Conservation (phyloP, 768 basidiomycete species). For the Mycena metata region DNA sequence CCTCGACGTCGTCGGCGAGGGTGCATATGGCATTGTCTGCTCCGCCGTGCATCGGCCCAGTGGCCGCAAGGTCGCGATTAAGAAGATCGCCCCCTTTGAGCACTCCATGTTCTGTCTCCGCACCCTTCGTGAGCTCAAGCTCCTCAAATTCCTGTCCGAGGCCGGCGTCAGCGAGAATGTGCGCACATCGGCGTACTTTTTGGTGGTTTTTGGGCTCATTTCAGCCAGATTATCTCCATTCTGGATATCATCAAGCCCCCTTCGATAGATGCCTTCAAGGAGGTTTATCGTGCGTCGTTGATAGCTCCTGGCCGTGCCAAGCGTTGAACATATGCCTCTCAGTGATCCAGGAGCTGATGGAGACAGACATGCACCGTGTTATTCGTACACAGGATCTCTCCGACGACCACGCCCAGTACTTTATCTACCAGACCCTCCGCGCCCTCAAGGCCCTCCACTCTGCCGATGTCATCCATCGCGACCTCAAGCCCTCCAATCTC, state of each 20-base stretch:
- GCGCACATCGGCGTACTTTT: not conserved
- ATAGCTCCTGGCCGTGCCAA: not conserved
- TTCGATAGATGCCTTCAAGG: constrained; percentile 86
- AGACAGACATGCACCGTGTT: constrained; percentile 97
- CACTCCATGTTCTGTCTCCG: constrained; percentile 95
- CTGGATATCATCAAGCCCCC: constrained; percentile 89
- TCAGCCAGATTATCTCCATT: constrained; percentile 84
- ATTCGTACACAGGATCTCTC: constrained; percentile 95
- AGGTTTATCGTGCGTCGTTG: constrained; percentile 76
- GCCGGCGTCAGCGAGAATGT: constrained; percentile 75
- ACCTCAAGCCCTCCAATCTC: constrained; percentile 97
- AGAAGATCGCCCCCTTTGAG: constrained; percentile 96
- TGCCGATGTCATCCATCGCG: constrained; percentile 95
- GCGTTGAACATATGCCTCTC: constrained; percentile 36
- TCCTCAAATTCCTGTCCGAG: constrained; percentile 87
- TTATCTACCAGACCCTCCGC: constrained; percentile 93
- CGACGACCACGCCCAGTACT: constrained; percentile 96
- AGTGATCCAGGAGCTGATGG: constrained; percentile 95
- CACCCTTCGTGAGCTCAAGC: constrained; percentile 89
- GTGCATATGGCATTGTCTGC: constrained; percentile 95
- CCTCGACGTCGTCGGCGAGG: constrained; percentile 89
- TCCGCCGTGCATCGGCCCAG: constrained; percentile 91
- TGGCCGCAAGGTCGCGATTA: constrained; percentile 94
- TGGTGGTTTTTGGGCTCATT: too few relatives aligned
- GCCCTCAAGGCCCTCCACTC: constrained; percentile 97